Base-by-base conservation (phyloP, 2,329 filamentous ascomycete species). In the Ceratocystis papillata region DNA sequence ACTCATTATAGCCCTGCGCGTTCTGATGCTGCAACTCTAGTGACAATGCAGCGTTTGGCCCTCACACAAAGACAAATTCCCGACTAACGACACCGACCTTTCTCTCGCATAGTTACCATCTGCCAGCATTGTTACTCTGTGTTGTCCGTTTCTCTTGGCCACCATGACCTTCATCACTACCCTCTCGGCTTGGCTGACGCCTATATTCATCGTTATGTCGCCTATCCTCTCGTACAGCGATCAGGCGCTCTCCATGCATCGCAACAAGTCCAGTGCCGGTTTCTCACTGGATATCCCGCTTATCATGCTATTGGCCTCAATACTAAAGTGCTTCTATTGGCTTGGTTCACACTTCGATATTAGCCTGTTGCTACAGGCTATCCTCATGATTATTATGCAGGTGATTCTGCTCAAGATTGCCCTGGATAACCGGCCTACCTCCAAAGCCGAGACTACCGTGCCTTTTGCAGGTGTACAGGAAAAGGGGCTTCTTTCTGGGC, bases 231-330 rank as follows among this genome's bases (percentile, higher is more conserved):
- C 84, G 65, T 87, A 87, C 74, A 80, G 80, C 71, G 85, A 87
- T 75, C 84, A 87, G 76, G 83, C 82, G 30, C 72, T 84, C 60
- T 81, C 85, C 45, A 88, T 88, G 81, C 80, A 86, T 71, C 78
- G 81, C 71, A 79, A 76, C 66, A 84, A 82, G 73, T 84, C 83
- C 55, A 87, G 84, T 70, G 83, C 82, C 15, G 85, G 85, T 66
- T 88, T 88, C 76, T 88, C 85, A 20, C 79, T 88, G 69, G 86
- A 88, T 71, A 88, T 87, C 57, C 86, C 86, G 41, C 76, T 88
- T 67, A 88, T 88, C 69, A 88, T 88, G 86, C 81, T 88, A 63
- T 80, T 87, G 65, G 84, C 86, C 33, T 88, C 85, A 2, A 76
- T 88, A 65, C 76, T 87, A 65, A 84, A 84, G 74, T 81, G 88